Base-by-base conservation (phyloP, 2,329 filamentous ascomycete genomes). In the Monosporascus sp. region DNA sequence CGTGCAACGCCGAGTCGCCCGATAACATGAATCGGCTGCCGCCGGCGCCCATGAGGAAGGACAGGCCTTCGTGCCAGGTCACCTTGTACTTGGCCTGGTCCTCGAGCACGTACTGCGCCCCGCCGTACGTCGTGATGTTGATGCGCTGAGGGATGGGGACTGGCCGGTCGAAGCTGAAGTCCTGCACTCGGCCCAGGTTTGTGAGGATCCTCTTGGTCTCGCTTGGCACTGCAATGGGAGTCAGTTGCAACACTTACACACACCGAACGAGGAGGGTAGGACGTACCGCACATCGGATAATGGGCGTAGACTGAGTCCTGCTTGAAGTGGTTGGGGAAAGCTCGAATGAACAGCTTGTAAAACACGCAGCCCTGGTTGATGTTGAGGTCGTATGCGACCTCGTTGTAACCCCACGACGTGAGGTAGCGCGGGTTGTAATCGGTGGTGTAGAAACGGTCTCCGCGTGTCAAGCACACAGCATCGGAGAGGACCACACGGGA, bases 401-500 rank as follows among this genome's bases (percentile, higher is more conserved):
- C 87, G 52, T 84, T 83, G 73, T 83, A 93, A 20, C 90, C 90
- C 90, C 90, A 96, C 71, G 90, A 91, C 1, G 90, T 95, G 47
- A 95, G 71, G 61, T 85, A 83, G 8, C 83, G 81, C 0, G 90
- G 82, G 60, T 86, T 83, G 67, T 88, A 92, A 68, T 93, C 89
- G n/a, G 71, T 77, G 0, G 88, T 92, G 73, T 91, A 91, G 73
- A 90, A 87, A 20, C 90, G 76, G 64, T 94, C 90, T 36, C 88
- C 87, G 24, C 89, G 82, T 7, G 91, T 88, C 5, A 93, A 78
- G n/a, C 85, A 81, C 0, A 92, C 87, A 1, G 89, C 88, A 61
- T 93, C 89, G 0, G 87, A 90, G 5, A 93, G 72, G 2, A 93
- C 83, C 2, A 88, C 89, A 20, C 88, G 82, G 0, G 86, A 90